Conservation (phyloP, 306 rosid species). For the Medicago truncatula region DNA sequence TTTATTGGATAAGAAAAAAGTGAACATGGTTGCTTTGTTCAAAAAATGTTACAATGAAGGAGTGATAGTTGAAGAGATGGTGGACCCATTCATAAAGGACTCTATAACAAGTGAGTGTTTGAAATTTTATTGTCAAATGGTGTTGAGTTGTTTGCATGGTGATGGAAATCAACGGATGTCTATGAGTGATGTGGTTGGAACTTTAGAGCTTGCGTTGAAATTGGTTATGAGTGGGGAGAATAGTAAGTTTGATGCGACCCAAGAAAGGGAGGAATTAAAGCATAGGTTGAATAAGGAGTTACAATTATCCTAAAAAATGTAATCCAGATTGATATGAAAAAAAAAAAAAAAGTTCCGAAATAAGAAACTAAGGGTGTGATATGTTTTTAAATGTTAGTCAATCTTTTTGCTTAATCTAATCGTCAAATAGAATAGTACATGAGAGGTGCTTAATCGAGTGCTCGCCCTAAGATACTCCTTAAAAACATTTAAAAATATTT, state of each 20-base stretch:
- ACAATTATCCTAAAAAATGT: too few relatives aligned
- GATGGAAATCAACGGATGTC: slow-evolving; percentile 49
- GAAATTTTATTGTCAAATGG: slow-evolving; percentile 35
- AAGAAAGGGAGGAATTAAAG: background rate
- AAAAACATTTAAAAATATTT: too few relatives aligned
- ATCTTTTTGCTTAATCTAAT: too few relatives aligned
- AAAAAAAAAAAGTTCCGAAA: too few relatives aligned
- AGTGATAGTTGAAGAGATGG: slow-evolving; percentile 5
- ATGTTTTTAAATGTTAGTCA: too few relatives aligned
- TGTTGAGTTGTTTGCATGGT: slow-evolving; percentile 48
- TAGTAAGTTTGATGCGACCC: background rate
- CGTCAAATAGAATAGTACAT: too few relatives aligned
- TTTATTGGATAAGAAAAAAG: background rate
- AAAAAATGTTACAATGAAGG: slow-evolving; percentile 1
- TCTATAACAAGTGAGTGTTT: slow-evolving; percentile 30
- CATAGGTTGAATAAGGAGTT: background rate
- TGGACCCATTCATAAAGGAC: slow-evolving; percentile 43
- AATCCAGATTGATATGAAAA: too few relatives aligned
- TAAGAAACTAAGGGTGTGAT: too few relatives aligned
- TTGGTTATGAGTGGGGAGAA: slow-evolving; percentile 36
- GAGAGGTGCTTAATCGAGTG: too few relatives aligned
- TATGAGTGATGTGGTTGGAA: slow-evolving; percentile 54
- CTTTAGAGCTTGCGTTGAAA: slow-evolving; percentile 46
- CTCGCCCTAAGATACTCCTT: too few relatives aligned
- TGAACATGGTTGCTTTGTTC: slow-evolving; percentile 42